phyloP scores from a whole-genome alignment of 805 yeast genomes.

The Suhomyces emberorum region DNA sequence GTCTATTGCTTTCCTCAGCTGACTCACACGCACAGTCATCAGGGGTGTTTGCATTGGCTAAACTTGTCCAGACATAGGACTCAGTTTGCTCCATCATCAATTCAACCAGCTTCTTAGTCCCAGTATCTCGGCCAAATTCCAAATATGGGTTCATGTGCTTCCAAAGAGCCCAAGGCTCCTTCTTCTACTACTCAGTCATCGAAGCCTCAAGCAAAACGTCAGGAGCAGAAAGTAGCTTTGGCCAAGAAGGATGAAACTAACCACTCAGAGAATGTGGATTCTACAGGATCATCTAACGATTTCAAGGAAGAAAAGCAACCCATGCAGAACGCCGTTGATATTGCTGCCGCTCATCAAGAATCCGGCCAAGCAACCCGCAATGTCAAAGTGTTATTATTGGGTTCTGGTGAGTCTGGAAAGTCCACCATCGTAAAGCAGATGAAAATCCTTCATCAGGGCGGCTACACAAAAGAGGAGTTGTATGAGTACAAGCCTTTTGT shows the following conservation, averaged over 20 bases:
- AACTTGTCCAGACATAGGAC: no score
- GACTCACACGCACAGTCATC: no score
- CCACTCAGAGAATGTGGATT: constrained; percentile 6
- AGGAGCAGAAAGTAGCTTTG: constrained; percentile 13
- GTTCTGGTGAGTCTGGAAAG: constrained; percentile 88
- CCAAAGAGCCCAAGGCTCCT: constrained; percentile 10
- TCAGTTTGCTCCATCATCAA: no score
- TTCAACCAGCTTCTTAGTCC: no score
- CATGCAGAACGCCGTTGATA: constrained; percentile 2
- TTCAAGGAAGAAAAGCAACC: constrained; percentile 1
- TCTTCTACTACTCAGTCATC: not conserved
- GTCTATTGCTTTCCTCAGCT: no score
- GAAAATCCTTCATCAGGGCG: constrained; percentile 72
- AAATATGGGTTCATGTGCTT: constrained; percentile 13
- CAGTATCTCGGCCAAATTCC: no score
- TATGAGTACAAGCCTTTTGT: constrained; percentile 76
- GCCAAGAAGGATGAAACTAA: constrained; percentile 5
- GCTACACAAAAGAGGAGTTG: constrained; percentile 68
- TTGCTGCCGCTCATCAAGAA: constrained; percentile 3
- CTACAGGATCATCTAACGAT: constrained; percentile 11
- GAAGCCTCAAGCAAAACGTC: constrained; percentile 12
- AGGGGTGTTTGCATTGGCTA: no score
- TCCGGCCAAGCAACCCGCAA: constrained; percentile 29
- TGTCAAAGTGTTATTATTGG: constrained; percentile 71
- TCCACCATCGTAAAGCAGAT: constrained; percentile 80